Base-by-base conservation (phyloP, 768 basidiomycete species). In the Termitomyces sp. region DNA sequence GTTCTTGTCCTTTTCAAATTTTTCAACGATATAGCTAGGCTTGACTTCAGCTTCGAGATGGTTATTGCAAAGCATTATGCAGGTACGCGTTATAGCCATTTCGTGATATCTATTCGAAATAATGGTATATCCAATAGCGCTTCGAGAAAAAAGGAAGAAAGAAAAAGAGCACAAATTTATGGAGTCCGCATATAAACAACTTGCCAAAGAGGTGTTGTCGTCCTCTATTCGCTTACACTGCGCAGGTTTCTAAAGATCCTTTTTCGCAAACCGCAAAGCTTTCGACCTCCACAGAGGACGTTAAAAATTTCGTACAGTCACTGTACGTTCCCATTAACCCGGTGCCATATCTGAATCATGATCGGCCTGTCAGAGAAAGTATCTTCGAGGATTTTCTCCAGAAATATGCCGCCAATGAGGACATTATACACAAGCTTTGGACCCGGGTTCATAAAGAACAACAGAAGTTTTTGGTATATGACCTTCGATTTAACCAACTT, bases 371-470 rank as follows among this genome's bases (percentile, higher is more conserved):
- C 55, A 67, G 66, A 19, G 64, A 66, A 56, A 41, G 55, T 26
- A 44, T 64, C 35, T 64, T 63, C 19, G 55, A 54, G 10, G 62
- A 64, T 3, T 67, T 65, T 48, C 49, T 61, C 33, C 57, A 57
- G 28, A 60, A 63, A 44, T 67, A 67, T 33, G 66, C 66, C n/a
- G 53, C 61, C n/a, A 60, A 58, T 44, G 66, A 67, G 54, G 66
- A 67, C 38, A 55, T n/a, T 12, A 67, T 67, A 11, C 63, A 63
- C 35, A 58, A 58, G 33, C 52, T 67, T 28, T 64, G 63, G 62
- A 54, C 35, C 28, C 66, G 65, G 41, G 55, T 67, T 41, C 59
- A 59, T 21, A 57, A 63, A 28, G 64, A 65, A 50, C 64, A 61
- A 30, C 59, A 66, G 56, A 67, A 64, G 46, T 47, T 67, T 41